Evolutionary conservation across 2,329 filamentous ascomycete species (phyloP).

Genomic region (Gremmenia infestans): DNA sequence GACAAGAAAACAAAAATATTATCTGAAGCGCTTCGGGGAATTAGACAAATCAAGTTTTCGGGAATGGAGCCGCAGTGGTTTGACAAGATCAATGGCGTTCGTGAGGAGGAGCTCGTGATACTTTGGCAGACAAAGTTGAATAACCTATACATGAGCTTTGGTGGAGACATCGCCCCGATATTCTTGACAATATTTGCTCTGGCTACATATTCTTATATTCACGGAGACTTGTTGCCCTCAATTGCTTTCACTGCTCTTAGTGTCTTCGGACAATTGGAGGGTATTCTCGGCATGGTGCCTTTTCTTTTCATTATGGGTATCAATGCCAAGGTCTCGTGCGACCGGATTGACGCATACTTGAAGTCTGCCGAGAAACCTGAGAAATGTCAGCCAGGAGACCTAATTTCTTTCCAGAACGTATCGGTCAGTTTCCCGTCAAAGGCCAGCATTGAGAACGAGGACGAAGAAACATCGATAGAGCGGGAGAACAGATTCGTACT

Average conservation of each 20-base stretch:
- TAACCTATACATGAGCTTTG: slow-evolving; percentile 18
- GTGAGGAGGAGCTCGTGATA: slow-evolving; percentile 60
- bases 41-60: slow-evolving; percentile 78
- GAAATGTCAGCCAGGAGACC: slow-evolving; percentile 49
- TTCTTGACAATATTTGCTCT: slow-evolving; percentile 66
- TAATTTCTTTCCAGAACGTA: slow-evolving; percentile 59
- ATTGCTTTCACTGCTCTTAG: slow-evolving; percentile 75
- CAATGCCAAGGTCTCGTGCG: slow-evolving; percentile 67
- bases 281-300: slow-evolving; percentile 62
- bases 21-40: slow-evolving; percentile 69
- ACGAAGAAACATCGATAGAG: too few species aligned
- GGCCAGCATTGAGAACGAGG: too few species aligned
- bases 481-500: slow-evolving; percentile 56
- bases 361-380: slow-evolving; percentile 56
- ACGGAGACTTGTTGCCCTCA: slow-evolving; percentile 61
- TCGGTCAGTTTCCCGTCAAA: slow-evolving; percentile 55
- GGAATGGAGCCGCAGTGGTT: slow-evolving; percentile 71
- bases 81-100: slow-evolving; percentile 57
- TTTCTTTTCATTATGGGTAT: slow-evolving; percentile 63
- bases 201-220: slow-evolving; percentile 58
- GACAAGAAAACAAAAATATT: slow-evolving; percentile 70
- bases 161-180: slow-evolving; percentile 68
- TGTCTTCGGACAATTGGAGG: slow-evolving; percentile 66
- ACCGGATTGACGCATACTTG: slow-evolving; percentile 66
- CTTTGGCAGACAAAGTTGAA: slow-evolving; percentile 45